Percentiles rank a stretch among this genome's conserved stretches.
These are phyloP conservation scores for Arachnomyces sp. DNA, from an alignment of 2,329 filamentous ascomycete species.

Conservation along the genomic window DNA sequence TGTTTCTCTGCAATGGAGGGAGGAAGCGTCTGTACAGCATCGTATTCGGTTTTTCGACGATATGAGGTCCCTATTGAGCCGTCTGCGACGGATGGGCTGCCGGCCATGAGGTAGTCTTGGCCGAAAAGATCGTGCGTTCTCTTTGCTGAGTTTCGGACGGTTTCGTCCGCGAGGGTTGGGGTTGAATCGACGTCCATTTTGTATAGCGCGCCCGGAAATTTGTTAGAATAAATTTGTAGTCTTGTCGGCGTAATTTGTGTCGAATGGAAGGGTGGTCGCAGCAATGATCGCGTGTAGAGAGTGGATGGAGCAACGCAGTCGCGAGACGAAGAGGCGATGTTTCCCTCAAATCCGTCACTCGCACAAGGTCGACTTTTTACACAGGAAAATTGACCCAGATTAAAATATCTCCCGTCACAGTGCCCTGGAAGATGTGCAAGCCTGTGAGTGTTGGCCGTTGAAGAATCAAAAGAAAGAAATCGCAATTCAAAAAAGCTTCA, in stretches of 20 bases:
- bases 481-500: too few relatives aligned
- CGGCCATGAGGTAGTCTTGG: constrained; percentile 37
- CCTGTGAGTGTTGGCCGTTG: too few relatives aligned
- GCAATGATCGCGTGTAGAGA: background rate
- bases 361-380: too few relatives aligned
- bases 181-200: constrained; percentile 11
- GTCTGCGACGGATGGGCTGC: constrained; percentile 33
- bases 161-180: constrained; percentile 25
- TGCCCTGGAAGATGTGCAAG: too few relatives aligned
- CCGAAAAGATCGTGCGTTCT: constrained; percentile 41
- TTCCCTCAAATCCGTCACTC: too few relatives aligned
- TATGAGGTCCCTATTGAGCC: constrained; percentile 38
- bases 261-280: background rate
- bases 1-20: constrained; percentile 71
- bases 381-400: too few relatives aligned
- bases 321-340: too few relatives aligned
- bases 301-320: too few relatives aligned
- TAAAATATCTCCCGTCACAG: too few relatives aligned
- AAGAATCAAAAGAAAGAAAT: too few relatives aligned
- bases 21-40: constrained; percentile 66
- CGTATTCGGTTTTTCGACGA: constrained; percentile 57
- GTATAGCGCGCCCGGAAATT: background rate
- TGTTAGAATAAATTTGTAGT: too few relatives aligned
- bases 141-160: constrained; percentile 36
- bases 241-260: background rate